phyloP scores from a whole-genome alignment of 2,329 filamentous ascomycete genomes.

The Xylariaceae sp. region DNA sequence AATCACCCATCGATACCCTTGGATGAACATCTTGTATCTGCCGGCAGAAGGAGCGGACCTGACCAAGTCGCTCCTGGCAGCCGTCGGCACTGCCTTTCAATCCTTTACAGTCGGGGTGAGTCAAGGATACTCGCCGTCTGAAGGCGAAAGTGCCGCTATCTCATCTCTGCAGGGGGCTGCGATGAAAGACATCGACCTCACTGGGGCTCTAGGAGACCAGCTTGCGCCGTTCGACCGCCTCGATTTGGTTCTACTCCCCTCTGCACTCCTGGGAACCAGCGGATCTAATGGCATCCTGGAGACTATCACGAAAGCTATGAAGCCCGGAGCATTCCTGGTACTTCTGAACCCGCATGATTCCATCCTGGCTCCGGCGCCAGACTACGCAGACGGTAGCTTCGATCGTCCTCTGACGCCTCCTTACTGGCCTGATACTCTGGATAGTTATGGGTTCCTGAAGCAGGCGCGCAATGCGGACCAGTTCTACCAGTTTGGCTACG shows the following conservation, averaged over 20 bases:
- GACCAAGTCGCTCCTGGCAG: slow-evolving; percentile 28
- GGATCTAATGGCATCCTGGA: slow-evolving; percentile 18
- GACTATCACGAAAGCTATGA: slow-evolving; percentile 30
- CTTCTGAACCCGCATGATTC: slow-evolving; percentile 17
- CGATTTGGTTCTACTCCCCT: slow-evolving; percentile 33
- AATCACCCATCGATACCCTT: slow-evolving; percentile 35
- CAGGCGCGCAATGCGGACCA: slow-evolving; percentile 31
- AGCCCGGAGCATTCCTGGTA: slow-evolving; percentile 35
- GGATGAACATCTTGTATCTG: slow-evolving; percentile 36
- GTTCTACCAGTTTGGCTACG: slow-evolving; percentile 28
- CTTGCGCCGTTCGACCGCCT: slow-evolving; percentile 13
- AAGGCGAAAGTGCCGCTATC: slow-evolving; percentile 1
- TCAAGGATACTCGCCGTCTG: slow-evolving; percentile 13
- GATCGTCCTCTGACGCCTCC: slow-evolving; percentile 23
- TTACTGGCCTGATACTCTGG: slow-evolving; percentile 32
- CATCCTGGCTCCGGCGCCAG: slow-evolving; percentile 1
- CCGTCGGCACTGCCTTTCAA: slow-evolving; percentile 29
- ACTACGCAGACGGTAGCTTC: slow-evolving; percentile 14
- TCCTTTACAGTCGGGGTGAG: slow-evolving; percentile 26
- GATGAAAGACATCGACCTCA: slow-evolving; percentile 20
- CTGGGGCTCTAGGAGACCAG: slow-evolving; percentile 10
- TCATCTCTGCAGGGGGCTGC: slow-evolving; percentile 7
- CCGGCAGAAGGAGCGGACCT: slow-evolving; percentile 29
- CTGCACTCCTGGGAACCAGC: slow-evolving; percentile 28
- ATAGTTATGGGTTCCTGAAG: slow-evolving; percentile 31